Evolutionary conservation across 139 green algal species (phyloP).

Genomic region (Coccomyxa sp.): DNA sequence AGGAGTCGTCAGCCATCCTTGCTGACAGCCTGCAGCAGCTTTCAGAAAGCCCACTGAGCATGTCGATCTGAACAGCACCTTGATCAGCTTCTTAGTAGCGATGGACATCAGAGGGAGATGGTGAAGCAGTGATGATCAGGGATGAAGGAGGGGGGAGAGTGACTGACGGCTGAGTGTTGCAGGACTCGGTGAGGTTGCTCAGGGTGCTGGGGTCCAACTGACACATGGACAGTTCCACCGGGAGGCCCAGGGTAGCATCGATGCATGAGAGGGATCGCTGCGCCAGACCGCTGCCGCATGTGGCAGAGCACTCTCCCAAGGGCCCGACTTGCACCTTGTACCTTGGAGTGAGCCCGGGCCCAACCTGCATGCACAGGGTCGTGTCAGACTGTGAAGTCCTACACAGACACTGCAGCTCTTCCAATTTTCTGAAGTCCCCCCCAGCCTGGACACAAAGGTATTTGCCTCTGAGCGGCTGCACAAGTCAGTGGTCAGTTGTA

Average conservation of each 20-base stretch:
- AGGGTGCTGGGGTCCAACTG: slow-evolving; percentile 4
- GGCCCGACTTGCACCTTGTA: not conserved
- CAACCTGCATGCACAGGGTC: not conserved
- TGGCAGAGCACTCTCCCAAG: slow-evolving; percentile 6
- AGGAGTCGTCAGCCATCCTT: not conserved
- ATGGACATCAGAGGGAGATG: too few relatives aligned
- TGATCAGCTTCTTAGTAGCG: too few relatives aligned
- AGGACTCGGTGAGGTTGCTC: not conserved
- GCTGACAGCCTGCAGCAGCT: too few relatives aligned
- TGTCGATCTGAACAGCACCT: too few relatives aligned
- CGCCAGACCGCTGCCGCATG: slow-evolving; percentile 7
- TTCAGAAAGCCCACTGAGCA: too few relatives aligned
- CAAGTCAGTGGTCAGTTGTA: not conserved
- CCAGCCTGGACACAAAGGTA: not conserved
- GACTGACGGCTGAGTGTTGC: slow-evolving; percentile 6
- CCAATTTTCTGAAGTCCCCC: not conserved
- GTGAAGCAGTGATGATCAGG: too few relatives aligned
- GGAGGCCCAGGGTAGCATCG: not conserved
- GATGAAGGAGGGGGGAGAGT: too few relatives aligned
- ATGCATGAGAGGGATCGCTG: slow-evolving; percentile 8
- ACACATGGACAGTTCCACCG: slow-evolving; percentile 12
- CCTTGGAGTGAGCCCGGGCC: not conserved
- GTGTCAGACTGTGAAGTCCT: too few relatives aligned
- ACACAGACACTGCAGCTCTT: not conserved
- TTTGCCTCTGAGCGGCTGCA: not conserved